Conservation (phyloP, 768 basidiomycete species). For the Suillus lakei region DNA sequence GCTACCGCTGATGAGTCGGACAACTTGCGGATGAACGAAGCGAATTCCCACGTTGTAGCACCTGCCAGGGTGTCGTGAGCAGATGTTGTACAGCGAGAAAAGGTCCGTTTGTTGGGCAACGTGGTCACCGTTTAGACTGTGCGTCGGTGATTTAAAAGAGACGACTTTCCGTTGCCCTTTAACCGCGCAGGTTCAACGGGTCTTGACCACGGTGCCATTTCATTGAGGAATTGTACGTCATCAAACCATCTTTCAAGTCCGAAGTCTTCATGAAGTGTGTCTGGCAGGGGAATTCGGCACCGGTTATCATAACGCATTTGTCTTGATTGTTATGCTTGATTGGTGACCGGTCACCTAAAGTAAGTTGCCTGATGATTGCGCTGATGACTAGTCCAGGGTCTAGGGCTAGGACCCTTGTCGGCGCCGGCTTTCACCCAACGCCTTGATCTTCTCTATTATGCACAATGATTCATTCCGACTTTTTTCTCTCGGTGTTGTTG, state of each 20-base stretch:
- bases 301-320: not conserved
- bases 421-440: not conserved
- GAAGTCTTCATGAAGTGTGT: not conserved
- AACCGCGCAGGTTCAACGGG: not conserved
- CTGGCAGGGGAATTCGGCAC: not conserved
- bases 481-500: not conserved
- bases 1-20: not conserved
- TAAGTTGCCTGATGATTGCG: not conserved
- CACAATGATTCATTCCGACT: no score
- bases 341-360: not conserved
- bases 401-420: not conserved
- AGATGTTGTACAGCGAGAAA: not conserved
- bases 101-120: not conserved
- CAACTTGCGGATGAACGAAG: not conserved
- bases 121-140: not conserved
- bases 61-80: not conserved
- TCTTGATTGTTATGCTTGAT: not conserved
- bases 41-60: not conserved
- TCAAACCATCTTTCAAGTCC: not conserved
- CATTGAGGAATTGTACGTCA: not conserved
- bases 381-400: slow-evolving; percentile 2
- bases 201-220: not conserved
- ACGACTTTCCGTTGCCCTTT: not conserved
- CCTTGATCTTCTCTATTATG: not conserved
- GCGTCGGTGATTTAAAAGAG: not conserved